Evolutionary conservation across 164 flowering plant genomes (phyloP), one percentile per base, ranked within the genome.

Genomic region (Protea cynaroides): DNA sequence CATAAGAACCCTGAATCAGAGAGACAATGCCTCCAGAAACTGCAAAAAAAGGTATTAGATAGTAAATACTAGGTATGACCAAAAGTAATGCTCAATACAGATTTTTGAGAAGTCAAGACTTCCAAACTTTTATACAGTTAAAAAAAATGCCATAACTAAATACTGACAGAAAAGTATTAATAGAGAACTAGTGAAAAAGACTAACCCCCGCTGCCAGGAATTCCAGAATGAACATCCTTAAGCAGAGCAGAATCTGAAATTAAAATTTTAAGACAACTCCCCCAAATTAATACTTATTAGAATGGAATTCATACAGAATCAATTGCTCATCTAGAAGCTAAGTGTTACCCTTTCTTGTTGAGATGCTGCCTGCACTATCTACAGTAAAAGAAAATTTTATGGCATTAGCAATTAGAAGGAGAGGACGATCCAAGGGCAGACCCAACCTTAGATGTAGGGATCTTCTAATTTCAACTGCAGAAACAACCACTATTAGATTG

Each of bases 161-260:
- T 24, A 59, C 37, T 29, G 34, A 52, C 17, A 52, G 25, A 57
- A 62, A 15, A 25, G 9, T 17, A 43, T 38, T 17, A 24, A 65
- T 1, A 54, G 25, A 25, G 52, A 57, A 34, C 38, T 25, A 58
- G n/a, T 21, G 24, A 23, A 61, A 59, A 37, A 56, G 63, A 75
- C 96, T 78, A 25, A 93, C 97, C 95, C 4, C 96, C 96, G 78
- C 96, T 93, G 71, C 82, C 73, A 47, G 92, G 95, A 62, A 88
- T 84, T 58, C 82, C 90, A 49, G 57, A 60, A 71, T 93, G 98
- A 25, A 93, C 96, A 84, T 93, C 98, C 78, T 79, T 89, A 46
- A 87, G 96, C 78, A 84, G 74, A 53, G 69, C 14, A 62, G 82
- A 66, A 61, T 88, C 98, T 93, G 84, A 61, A 49, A 52, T 22